Evolutionary conservation across 768 basidiomycete species (phyloP).

Genomic region (Amanita rubescens): DNA sequence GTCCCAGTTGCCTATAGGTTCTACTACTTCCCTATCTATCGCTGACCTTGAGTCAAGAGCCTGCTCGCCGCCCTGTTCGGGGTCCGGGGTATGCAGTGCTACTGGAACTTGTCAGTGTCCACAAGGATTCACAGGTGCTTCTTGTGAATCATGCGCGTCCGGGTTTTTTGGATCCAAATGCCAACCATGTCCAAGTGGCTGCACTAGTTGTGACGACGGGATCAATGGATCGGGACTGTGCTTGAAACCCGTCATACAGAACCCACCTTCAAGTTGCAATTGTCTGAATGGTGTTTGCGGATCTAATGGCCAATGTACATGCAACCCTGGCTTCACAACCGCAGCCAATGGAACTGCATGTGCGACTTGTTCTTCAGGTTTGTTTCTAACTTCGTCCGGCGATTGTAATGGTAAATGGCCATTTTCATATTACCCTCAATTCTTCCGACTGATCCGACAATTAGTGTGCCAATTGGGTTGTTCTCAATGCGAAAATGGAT

Average conservation of each 20-base stretch:
- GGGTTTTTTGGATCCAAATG: slow-evolving; percentile 70
- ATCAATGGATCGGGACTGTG: slow-evolving; percentile 69
- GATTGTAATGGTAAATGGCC: slow-evolving; percentile 49
- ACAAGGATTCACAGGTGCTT: slow-evolving; percentile 62
- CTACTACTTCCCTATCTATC: slow-evolving; percentile 46
- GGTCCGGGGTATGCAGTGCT: slow-evolving; percentile 50
- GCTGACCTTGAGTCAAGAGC: slow-evolving; percentile 49
- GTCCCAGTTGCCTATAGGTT: slow-evolving; percentile 51
- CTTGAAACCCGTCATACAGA: slow-evolving; percentile 36
- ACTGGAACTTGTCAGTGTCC: slow-evolving; percentile 65
- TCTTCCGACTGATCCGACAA: neutral
- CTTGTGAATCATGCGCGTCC: slow-evolving; percentile 65
- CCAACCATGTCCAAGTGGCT: slow-evolving; percentile 56
- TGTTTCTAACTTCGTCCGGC: slow-evolving; percentile 50
- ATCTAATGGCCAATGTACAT: slow-evolving; percentile 56
- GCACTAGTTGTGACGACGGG: slow-evolving; percentile 68
- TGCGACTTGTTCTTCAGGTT: slow-evolving; percentile 54
- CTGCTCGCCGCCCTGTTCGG: slow-evolving; percentile 66
- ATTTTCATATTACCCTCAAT: neutral
- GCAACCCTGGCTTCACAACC: slow-evolving; percentile 52
- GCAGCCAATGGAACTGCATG: slow-evolving; percentile 61
- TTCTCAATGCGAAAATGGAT: slow-evolving; percentile 49
- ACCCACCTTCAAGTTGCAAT: slow-evolving; percentile 58
- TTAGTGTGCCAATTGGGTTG: slow-evolving; percentile 63
- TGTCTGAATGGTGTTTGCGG: slow-evolving; percentile 76